Evolutionary conservation across 2,329 filamentous ascomycete species (phyloP).

Genomic region (Massarina eburnea): DNA sequence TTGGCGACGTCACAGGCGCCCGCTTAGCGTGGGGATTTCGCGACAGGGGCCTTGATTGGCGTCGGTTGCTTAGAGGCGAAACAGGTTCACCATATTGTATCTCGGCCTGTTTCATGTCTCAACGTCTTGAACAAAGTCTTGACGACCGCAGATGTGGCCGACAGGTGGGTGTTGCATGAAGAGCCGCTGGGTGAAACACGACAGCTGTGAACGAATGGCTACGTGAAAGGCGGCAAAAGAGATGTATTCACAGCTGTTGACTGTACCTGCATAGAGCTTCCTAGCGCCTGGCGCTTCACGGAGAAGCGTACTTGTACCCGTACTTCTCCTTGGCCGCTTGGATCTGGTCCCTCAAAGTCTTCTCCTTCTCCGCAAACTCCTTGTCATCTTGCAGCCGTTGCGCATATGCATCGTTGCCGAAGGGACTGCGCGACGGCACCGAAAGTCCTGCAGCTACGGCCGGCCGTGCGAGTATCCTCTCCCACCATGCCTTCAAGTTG

Average conservation of each 20-base stretch:
- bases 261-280: neutral
- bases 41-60: constrained; percentile 30
- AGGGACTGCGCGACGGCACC: constrained; percentile 39
- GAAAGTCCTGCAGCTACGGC: constrained; percentile 45
- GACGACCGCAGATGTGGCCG: constrained; percentile 8
- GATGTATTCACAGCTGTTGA: neutral
- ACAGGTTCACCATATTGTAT: constrained; percentile 10
- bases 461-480: constrained; percentile 44
- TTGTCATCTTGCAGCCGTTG: constrained; percentile 50
- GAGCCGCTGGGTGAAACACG: constrained; percentile 8
- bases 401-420: constrained; percentile 48
- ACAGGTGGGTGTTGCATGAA: constrained; percentile 10
- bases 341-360: constrained; percentile 39
- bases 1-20: constrained; percentile 27
- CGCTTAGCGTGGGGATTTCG: constrained; percentile 8
- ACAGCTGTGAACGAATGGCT: neutral
- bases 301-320: constrained; percentile 48
- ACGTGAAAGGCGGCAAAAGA: neutral
- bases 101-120: constrained; percentile 18
- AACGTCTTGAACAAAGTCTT: constrained; percentile 5
- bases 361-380: constrained; percentile 52
- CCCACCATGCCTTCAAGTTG: constrained; percentile 49
- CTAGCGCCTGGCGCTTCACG: constrained; percentile 8
- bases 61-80: constrained; percentile 10
- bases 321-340: constrained; percentile 50